Evolutionary conservation across 805 yeast species (phyloP).

Genomic region (Wickerhamiella hasegawae): DNA sequence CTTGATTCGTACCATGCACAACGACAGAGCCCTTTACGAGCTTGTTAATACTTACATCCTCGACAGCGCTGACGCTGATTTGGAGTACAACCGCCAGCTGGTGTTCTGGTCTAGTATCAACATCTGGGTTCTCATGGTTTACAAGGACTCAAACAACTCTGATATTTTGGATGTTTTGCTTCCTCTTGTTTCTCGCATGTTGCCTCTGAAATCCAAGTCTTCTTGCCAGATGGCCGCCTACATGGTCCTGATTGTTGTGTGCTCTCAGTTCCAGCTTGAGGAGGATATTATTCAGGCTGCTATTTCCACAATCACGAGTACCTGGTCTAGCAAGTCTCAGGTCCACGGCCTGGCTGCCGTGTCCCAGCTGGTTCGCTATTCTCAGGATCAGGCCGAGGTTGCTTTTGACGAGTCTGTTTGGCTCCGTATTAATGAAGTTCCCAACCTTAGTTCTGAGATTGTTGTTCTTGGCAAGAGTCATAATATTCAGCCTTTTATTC

Average conservation of each 20-base stretch:
- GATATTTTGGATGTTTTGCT: slow-evolving; percentile 22
- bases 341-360: slow-evolving; percentile 20
- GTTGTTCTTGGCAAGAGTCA: slow-evolving; percentile 15
- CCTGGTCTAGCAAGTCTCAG: slow-evolving; percentile 24
- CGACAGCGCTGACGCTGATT: slow-evolving; percentile 34
- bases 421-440: slow-evolving; percentile 10
- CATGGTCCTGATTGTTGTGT: slow-evolving; percentile 62
- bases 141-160: slow-evolving; percentile 28
- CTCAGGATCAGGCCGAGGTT: slow-evolving; percentile 8
- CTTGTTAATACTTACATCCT: slow-evolving; percentile 44
- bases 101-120: slow-evolving; percentile 65
- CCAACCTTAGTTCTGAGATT: slow-evolving; percentile 13
- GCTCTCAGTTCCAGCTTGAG: slow-evolving; percentile 53
- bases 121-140: slow-evolving; percentile 51
- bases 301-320: slow-evolving; percentile 37
- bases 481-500: slow-evolving; percentile 28
- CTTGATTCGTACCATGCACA: slow-evolving; percentile 49
- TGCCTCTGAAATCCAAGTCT: slow-evolving; percentile 17
- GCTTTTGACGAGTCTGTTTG: slow-evolving; percentile 12
- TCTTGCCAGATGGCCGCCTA: slow-evolving; percentile 75
- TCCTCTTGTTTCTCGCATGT: slow-evolving; percentile 20
- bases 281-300: slow-evolving; percentile 41
- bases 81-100: slow-evolving; percentile 51
- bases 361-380: slow-evolving; percentile 18
- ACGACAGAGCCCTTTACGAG: slow-evolving; percentile 51